These are phyloP conservation scores for Salix dunnii DNA, from an alignment of 345 rosid genomes.

Conservation along the genomic window DNA sequence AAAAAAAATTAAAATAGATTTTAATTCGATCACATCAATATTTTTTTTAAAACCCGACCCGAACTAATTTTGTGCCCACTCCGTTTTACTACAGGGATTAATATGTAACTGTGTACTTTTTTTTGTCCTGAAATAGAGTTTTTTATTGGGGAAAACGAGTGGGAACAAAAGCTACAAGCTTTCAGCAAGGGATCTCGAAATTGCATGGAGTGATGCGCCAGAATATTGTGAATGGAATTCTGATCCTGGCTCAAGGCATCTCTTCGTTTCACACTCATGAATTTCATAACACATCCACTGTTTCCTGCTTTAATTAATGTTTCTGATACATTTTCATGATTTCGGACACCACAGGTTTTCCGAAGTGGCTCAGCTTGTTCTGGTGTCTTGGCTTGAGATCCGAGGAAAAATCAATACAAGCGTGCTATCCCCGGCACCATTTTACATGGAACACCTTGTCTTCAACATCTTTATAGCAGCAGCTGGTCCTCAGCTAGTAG, in stretches of 20 bases:
- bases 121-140: too few relatives aligned
- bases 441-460: constrained; percentile 14
- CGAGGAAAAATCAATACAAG: constrained; percentile 31
- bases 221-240: constrained; percentile 16
- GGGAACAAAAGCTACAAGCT: constrained; percentile 36
- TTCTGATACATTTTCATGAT: background rate
- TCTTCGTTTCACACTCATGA: background rate
- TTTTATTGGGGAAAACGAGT: constrained; percentile 18
- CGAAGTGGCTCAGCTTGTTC: constrained; percentile 44
- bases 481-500: too few relatives aligned
- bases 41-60: too few relatives aligned
- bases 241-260: constrained; percentile 9
- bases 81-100: too few relatives aligned
- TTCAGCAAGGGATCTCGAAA: constrained; percentile 26
- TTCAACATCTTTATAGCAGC: too few relatives aligned
- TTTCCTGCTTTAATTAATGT: background rate
- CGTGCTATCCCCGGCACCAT: constrained; percentile 41
- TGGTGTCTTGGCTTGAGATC: constrained; percentile 54
- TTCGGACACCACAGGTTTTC: constrained; percentile 29
- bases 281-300: background rate
- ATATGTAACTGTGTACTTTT: too few relatives aligned
- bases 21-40: too few relatives aligned
- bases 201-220: constrained; percentile 33
- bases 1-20: too few relatives aligned
- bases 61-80: too few relatives aligned